Evolutionary conservation across 768 basidiomycete species (phyloP), one percentile per base, ranked within the genome.

Genomic region (Lyophyllum decastes): DNA sequence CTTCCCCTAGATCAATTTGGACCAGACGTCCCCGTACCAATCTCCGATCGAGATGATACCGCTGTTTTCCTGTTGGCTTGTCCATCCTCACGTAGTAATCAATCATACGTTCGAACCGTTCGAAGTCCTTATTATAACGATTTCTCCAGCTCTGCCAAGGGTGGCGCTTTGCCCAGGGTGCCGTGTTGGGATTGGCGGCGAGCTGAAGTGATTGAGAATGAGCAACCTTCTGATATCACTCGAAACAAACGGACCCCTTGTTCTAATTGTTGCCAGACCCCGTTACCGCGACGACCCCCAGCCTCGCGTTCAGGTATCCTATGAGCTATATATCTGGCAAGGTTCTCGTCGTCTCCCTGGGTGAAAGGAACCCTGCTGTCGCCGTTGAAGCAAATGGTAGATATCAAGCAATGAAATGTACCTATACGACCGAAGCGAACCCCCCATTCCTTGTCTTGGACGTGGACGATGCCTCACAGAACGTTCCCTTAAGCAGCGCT

Each of bases 131-230:
- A 54, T 76, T 81, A 59, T 82, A 82, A 14, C 76, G 73, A 46
- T 79, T 72, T 25, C 76, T 72, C 81, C 82, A 83, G 22, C 82
- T 79, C 54, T 77, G 66, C 61, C 71, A 70, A 5, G 79, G 64
- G 65, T 85, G 83, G 8, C 76, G 69, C 0, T 24, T 55, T 4
- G 64, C 76, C 82, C 82, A 85, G 0, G 35, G 49, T 52, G 68
- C 75, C 21, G 33, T 22, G 24, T 17, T 48, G n/a, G n/a, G 27
- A 44, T 25, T 11, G 26, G 44, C 44, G 16, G 16, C 26, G 16
- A 21, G 14, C 24, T 2, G 40, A 51, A n/a, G 44, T 24, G 10
- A 40, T 41, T 24, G 30, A 30, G 30, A 5, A 30, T 30, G 10
- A 30, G 30, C 10, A 30, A 10, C 30, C 5, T 4, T 30, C 10